Conservation (phyloP, 208 protist species). For the Acanthamoeba triangularis region DNA sequence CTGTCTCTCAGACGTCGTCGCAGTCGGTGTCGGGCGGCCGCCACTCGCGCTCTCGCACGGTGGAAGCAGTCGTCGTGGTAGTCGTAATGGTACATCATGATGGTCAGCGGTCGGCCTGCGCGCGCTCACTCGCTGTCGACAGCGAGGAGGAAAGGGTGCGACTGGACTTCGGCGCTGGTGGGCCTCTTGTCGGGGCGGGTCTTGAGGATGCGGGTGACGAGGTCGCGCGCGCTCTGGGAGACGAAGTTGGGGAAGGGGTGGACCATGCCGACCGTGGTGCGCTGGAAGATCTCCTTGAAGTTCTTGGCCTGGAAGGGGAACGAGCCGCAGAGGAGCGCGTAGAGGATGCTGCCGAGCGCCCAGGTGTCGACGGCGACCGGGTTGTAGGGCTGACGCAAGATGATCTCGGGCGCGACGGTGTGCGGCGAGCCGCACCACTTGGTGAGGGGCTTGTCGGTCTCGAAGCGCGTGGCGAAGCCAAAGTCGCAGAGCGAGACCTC, state of each 20-base stretch:
- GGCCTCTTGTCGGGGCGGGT: background rate
- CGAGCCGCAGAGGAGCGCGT: constrained; percentile 44
- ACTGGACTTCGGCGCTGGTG: background rate
- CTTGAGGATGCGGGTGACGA: constrained; percentile 39
- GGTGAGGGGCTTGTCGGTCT: background rate
- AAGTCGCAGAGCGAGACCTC: constrained; percentile 26
- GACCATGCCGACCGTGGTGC: background rate
- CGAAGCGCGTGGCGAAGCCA: constrained; percentile 47
- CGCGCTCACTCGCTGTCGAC: constrained; percentile 20
- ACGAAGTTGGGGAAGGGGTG: constrained; percentile 45
- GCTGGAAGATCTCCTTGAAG: constrained; percentile 61
- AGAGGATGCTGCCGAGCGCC: constrained; percentile 49
- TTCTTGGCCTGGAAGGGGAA: constrained; percentile 60
- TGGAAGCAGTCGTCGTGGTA: no score
- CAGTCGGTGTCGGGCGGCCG: no score
- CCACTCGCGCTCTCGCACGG: no score
- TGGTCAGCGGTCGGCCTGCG: no score
- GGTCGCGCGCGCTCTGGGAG: constrained; percentile 3
- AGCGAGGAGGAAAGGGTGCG: background rate
- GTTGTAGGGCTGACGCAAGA: constrained; percentile 49
- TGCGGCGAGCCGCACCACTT: constrained; percentile 51
- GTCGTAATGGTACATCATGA: no score
- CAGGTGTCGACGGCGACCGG: constrained; percentile 43
- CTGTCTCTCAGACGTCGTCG: no score
- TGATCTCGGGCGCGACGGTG: constrained; percentile 59